phyloP scores from a whole-genome alignment of 805 yeast genomes.

The Candida ficus region DNA sequence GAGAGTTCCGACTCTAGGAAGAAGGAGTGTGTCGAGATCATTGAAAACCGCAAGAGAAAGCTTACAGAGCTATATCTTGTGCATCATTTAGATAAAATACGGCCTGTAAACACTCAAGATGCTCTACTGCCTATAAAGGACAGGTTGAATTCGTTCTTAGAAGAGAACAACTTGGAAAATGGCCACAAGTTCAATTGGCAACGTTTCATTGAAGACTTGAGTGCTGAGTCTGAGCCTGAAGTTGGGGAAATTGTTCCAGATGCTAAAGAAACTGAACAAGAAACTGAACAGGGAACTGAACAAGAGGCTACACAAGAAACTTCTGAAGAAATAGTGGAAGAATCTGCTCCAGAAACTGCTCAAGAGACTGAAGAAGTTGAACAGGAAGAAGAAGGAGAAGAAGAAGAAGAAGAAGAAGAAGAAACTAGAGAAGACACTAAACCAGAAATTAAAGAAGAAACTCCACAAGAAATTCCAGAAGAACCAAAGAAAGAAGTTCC shows the following conservation, averaged over 20 bases:
- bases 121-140: constrained; percentile 33
- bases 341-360: too few species aligned
- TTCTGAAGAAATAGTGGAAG: too few species aligned
- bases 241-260: background rate
- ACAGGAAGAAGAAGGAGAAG: background rate
- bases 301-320: too few species aligned
- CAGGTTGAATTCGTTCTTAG: constrained; percentile 40
- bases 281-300: too few species aligned
- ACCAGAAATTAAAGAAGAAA: background rate
- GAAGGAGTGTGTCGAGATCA: constrained; percentile 26
- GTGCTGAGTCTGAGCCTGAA: background rate
- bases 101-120: constrained; percentile 35
- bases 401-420: background rate
- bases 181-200: constrained; percentile 34
- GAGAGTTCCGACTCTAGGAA: background rate
- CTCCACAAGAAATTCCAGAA: background rate
- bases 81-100: constrained; percentile 43
- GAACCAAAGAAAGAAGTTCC: too few species aligned
- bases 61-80: constrained; percentile 59
- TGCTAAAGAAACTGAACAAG: background rate
- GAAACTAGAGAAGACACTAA: background rate
- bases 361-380: too few species aligned
- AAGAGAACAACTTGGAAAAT: constrained; percentile 47
- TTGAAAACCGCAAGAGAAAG: constrained; percentile 49
- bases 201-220: constrained; percentile 17